Percentiles rank a stretch among this genome's conserved stretches.
These are phyloP conservation scores for Cinnamomum chago DNA, from an alignment of 164 flowering plant genomes.

Conservation along the genomic window DNA sequence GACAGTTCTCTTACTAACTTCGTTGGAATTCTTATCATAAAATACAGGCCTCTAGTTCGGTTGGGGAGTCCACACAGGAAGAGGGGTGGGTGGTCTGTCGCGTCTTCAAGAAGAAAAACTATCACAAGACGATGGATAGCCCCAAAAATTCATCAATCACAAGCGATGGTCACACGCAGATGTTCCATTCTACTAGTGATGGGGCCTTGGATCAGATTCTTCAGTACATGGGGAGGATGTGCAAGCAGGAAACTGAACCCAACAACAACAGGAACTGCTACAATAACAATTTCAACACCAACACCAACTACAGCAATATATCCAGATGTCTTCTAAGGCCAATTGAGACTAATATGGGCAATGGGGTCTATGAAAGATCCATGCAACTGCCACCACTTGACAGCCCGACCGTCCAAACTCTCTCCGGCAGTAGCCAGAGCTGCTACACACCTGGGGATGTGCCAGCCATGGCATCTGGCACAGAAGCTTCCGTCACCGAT, in stretches of 20 bases:
- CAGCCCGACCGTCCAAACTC: slow-evolving; percentile 32
- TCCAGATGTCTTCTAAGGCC: not conserved
- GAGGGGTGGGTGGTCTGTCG: slow-evolving; percentile 97
- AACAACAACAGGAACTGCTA: slow-evolving; percentile 28
- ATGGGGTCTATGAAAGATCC: slow-evolving; percentile 25
- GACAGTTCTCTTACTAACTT: not conserved
- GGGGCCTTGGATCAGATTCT: slow-evolving; percentile 70
- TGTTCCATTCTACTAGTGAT: slow-evolving; percentile 31
- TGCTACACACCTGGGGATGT: slow-evolving; percentile 8
- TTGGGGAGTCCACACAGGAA: slow-evolving; percentile 48
- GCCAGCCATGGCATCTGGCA: not conserved
- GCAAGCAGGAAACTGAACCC: slow-evolving; percentile 42
- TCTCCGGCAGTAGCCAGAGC: slow-evolving; percentile 4
- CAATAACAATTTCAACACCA: slow-evolving; percentile 18
- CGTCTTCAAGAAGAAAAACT: slow-evolving; percentile 76
- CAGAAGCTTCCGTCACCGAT: slow-evolving; percentile 4
- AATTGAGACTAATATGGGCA: slow-evolving; percentile 8
- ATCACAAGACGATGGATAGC: slow-evolving; percentile 50
- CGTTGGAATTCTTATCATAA: slow-evolving; percentile 7
- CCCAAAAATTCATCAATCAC: slow-evolving; percentile 29
- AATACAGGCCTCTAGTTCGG: slow-evolving; percentile 14
- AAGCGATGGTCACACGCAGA: slow-evolving; percentile 22
- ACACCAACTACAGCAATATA: not conserved
- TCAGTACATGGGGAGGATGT: slow-evolving; percentile 27
- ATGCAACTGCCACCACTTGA: slow-evolving; percentile 59